These are phyloP conservation scores for Penicillium canariense DNA, from an alignment of 495 filamentous ascomycete genomes.

Conservation along the genomic window DNA sequence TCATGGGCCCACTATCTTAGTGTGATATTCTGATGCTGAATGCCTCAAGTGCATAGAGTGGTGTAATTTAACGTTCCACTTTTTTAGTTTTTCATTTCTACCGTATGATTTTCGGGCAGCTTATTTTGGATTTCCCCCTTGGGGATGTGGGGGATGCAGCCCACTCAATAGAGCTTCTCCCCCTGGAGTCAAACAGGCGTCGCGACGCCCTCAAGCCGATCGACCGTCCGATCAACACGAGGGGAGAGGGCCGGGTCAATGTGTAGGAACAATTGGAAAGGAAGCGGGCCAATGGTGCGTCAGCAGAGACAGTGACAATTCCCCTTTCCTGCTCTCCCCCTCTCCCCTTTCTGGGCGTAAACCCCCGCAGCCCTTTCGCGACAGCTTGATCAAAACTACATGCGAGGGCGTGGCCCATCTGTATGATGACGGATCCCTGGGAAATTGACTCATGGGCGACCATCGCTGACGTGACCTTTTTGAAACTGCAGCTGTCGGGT, in stretches of 20 bases:
- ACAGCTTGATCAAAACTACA: conserved; percentile 14
- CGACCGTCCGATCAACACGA: conserved; percentile 21
- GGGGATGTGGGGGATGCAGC: conserved; percentile 27
- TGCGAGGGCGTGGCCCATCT: conserved; percentile 17
- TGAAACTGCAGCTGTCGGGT: conserved; percentile 6
- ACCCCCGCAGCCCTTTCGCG: conserved; percentile 1
- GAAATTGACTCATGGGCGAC: conserved; percentile 2
- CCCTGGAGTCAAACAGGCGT: conserved; percentile 18
- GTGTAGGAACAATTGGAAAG: conserved; percentile 18
- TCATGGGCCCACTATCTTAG: neutral
- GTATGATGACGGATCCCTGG: conserved; percentile 14
- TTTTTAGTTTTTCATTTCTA: neutral
- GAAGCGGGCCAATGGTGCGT: neutral
- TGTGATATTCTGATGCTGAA: neutral
- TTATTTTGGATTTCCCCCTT: conserved; percentile 20
- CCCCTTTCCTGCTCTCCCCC: neutral
- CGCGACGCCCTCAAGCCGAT: neutral
- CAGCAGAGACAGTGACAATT: conserved; percentile 2
- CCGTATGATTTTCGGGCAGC: neutral
- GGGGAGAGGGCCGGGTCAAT: conserved; percentile 11
- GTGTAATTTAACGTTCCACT: neutral
- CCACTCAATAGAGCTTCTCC: conserved; percentile 19
- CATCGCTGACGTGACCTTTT: neutral
- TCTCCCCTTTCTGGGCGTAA: neutral
- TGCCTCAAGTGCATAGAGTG: neutral